phyloP scores from a whole-genome alignment of 257 asterid genomes.

The Cinchona pubescens region DNA sequence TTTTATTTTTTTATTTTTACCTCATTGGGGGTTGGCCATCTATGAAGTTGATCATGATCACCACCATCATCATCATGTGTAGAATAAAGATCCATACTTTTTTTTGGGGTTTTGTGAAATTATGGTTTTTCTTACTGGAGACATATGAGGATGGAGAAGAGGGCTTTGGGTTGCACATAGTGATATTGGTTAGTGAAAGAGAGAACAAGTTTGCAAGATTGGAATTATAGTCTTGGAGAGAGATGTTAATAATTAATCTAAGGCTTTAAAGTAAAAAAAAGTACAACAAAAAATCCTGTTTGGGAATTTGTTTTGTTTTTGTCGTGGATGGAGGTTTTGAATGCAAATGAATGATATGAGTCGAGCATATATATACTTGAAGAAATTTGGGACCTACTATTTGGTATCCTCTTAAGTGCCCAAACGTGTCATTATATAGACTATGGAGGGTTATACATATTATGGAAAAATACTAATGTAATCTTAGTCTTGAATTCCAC shows the following conservation, averaged over 20 bases:
- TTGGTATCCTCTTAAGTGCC: constrained; percentile 3
- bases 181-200: background rate
- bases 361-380: constrained; percentile 46
- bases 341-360: constrained; percentile 34
- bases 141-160: constrained; percentile 63
- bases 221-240: background rate
- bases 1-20: constrained; percentile 24
- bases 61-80: constrained; percentile 22
- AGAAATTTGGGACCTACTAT: constrained; percentile 27
- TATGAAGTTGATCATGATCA: constrained; percentile 48
- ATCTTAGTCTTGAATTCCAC: no score
- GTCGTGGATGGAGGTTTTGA: constrained; percentile 26
- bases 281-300: constrained; percentile 21
- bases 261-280: constrained; percentile 15
- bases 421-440: constrained; percentile 44
- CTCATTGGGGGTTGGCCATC: constrained; percentile 77
- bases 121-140: constrained; percentile 45
- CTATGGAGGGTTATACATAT: no score
- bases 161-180: constrained; percentile 76
- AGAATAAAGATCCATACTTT: constrained; percentile 33
- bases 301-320: constrained; percentile 34
- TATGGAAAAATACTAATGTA: no score
- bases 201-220: background rate
- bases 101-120: constrained; percentile 45
- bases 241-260: constrained; percentile 9